These are phyloP conservation scores for Fusarium sp. DNA, from an alignment of 2,329 filamentous ascomycete genomes.

Conservation along the genomic window DNA sequence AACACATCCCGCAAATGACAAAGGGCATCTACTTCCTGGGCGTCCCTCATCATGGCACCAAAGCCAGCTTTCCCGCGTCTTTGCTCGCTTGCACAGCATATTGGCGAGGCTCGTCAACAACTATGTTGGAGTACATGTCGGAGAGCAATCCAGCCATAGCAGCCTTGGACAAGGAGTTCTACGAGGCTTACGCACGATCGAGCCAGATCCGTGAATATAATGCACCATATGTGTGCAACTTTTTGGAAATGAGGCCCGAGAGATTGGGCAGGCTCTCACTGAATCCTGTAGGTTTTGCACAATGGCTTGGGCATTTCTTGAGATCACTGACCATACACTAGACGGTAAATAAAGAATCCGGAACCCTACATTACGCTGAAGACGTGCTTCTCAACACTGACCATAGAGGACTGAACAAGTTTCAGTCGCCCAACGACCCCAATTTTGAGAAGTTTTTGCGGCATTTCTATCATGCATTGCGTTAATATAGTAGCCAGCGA, in stretches of 20 bases:
- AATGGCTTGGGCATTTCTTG: not conserved
- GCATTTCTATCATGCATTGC: not conserved
- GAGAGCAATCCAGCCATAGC: not conserved
- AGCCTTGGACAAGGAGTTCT: not conserved
- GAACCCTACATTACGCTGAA: not conserved
- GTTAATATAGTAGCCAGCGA: no score
- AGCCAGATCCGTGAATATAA: not conserved
- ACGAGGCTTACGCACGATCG: not conserved
- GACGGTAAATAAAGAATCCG: not conserved
- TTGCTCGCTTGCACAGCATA: not conserved
- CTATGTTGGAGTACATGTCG: not conserved
- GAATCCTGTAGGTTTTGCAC: not conserved
- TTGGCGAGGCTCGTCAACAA: not conserved
- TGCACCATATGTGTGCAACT: not conserved
- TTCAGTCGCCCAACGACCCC: not conserved
- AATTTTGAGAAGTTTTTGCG: not conserved
- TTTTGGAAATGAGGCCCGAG: not conserved
- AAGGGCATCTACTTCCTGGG: not conserved
- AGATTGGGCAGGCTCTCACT: not conserved
- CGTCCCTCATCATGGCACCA: not conserved
- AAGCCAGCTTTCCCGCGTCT: not conserved
- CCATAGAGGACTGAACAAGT: not conserved
- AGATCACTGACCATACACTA: not conserved
- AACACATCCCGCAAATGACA: not conserved
- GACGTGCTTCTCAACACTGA: not conserved